Base-by-base conservation (phyloP, 345 rosid genomes). In the Syzygium aqueum region DNA sequence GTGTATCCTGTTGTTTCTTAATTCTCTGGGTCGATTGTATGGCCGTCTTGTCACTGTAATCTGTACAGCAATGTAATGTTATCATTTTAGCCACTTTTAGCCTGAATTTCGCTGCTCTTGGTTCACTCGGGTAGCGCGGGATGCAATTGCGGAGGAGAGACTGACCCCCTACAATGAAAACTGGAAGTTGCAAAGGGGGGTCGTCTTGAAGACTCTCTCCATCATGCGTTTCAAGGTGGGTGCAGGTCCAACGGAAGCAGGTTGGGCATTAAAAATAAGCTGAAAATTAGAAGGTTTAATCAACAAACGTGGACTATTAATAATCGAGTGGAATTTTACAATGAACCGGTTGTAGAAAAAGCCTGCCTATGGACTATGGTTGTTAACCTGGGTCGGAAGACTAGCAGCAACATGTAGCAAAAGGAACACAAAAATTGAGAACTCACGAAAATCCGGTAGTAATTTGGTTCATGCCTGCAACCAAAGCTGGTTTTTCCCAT, bases 331-430 rank as follows among this genome's bases (percentile, higher is more conserved):
- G 6, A 65, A 3, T 30, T 3, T 30, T 52, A 52, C 77, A 15
- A 0, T 19, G 5, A 30, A 17, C 0, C 23, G 23, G 43, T 17
- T 37, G 78, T 17, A 9, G 1, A 17, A 17, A 10, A 4, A 4
- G 23, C 0, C 43, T 7, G 23, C 43, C 78, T 67, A 65, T 27
- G 3, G 15, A 59, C 30, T 25, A 25, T 25, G 0, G n/a, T 56
- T 56, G 2, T 56, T 57, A 23, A 23, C 63, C 12, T 57, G 63
- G 63, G 63, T 57, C 63, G 25, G 63, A 57, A 57, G 63, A 57
- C 46, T 43, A 43, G 63, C 25, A 6, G 23, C 11, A 65, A 65
- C 43, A 16, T 30, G 43, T 30, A 16, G 77, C 37, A 33, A 15
- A 63, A 28, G 15, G 40, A 63, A 57, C 51, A 8, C 51, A 50